Evolutionary conservation across 2,329 filamentous ascomycete species (phyloP).

Genomic region (Phyllosticta ampelicida): DNA sequence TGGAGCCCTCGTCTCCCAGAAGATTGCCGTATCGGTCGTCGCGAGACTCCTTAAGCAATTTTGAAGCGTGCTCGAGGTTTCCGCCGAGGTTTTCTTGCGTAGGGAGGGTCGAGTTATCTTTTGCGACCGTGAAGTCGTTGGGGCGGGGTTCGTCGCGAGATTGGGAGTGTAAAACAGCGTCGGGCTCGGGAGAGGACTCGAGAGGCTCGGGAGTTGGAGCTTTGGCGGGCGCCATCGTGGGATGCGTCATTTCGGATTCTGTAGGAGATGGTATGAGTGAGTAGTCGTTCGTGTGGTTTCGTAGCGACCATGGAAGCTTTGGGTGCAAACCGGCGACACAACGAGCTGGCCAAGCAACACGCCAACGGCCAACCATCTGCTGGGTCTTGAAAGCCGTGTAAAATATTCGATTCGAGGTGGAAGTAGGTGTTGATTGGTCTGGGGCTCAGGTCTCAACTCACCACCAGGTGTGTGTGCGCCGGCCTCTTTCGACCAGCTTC

Average conservation of each 20-base stretch:
- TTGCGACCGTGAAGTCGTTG: background rate
- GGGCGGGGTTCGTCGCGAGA: conserved; percentile 6
- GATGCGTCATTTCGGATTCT: conserved; percentile 5
- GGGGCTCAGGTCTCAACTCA: conserved; percentile 1
- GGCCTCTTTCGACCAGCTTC: conserved; percentile 25
- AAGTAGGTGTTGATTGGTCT: background rate
- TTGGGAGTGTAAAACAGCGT: background rate
- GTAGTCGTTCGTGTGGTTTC: background rate
- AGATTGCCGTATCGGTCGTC: background rate
- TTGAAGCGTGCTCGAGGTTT: background rate
- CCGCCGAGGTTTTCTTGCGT: background rate
- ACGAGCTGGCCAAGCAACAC: background rate
- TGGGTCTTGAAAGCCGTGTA: background rate
- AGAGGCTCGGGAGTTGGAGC: conserved; percentile 10
- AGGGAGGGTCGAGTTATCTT: background rate
- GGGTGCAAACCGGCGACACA: background rate
- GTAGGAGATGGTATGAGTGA: background rate
- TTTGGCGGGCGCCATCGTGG: conserved; percentile 6
- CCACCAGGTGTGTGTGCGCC: conserved; percentile 8
- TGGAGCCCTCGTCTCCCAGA: conserved; percentile 47
- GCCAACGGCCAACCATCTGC: background rate
- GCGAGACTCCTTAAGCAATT: background rate
- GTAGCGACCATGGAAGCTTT: background rate
- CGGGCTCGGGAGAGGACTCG: conserved; percentile 9
- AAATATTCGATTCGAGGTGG: background rate